Evolutionary conservation across 352 stramenopile genomes (phyloP).

Genomic region (Pythium sp.): DNA sequence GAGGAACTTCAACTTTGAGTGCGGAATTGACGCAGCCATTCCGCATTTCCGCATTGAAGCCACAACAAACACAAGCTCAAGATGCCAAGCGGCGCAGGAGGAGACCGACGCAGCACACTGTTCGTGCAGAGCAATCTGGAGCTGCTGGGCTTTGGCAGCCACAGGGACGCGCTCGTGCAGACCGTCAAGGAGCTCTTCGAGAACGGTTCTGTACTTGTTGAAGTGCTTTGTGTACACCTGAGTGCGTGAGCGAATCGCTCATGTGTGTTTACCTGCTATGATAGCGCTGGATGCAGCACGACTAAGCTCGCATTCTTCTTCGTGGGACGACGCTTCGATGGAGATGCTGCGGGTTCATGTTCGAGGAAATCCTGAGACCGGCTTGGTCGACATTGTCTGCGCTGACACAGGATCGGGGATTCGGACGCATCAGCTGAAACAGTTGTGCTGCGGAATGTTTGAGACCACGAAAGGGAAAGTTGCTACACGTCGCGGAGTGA

Average conservation of each 20-base stretch:
- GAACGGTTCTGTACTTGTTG: constrained; percentile 40
- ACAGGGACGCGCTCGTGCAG: constrained; percentile 62
- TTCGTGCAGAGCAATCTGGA: constrained; percentile 72
- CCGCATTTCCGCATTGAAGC: constrained; percentile 10
- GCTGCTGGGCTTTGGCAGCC: constrained; percentile 67
- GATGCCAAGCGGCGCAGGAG: constrained; percentile 10
- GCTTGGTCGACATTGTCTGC: constrained; percentile 63
- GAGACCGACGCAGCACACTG: constrained; percentile 28
- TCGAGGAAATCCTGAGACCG: constrained; percentile 22
- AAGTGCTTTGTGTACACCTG: neutral
- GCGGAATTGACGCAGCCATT: neutral
- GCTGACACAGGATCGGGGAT: constrained; percentile 75
- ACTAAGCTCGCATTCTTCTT: constrained; percentile 4
- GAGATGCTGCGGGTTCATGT: constrained; percentile 54
- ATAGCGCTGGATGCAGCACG: constrained; percentile 65
- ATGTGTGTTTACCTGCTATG: neutral
- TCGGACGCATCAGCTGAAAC: constrained; percentile 51
- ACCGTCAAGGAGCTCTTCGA: constrained; percentile 82
- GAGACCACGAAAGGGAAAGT: constrained; percentile 61
- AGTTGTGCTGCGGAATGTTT: constrained; percentile 69
- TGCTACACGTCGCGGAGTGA: neutral
- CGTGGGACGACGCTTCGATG: constrained; percentile 24
- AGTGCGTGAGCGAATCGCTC: neutral
- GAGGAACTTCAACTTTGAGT: neutral
- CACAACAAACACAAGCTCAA: neutral